Conservation (phyloP, 495 filamentous ascomycete species). For the Saxispiralis lemnorum region DNA sequence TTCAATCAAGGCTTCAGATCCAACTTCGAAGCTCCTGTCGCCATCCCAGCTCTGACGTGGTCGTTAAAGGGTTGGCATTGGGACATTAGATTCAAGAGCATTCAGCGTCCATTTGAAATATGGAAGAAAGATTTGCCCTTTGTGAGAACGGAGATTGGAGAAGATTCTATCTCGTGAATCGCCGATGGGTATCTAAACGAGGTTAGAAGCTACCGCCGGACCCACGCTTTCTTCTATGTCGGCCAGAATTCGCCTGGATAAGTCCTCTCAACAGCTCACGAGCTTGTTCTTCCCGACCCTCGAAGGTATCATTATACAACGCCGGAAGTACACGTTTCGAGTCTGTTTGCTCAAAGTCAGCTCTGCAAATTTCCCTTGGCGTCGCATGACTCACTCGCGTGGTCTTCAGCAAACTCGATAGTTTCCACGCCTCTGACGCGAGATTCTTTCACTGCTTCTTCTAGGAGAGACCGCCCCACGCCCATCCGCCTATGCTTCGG, state of each 20-base stretch:
- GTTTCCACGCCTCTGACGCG: conserved; percentile 38
- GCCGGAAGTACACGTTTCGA: conserved; percentile 40
- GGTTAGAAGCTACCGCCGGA: too few species aligned
- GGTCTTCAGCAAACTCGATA: conserved; percentile 48
- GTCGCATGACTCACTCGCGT: conserved; percentile 35
- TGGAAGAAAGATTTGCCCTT: too few species aligned
- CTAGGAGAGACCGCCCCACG: conserved; percentile 48
- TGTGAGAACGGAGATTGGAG: too few species aligned
- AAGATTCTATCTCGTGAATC: too few species aligned
- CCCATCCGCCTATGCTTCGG: conserved; percentile 47
- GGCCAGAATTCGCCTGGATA: conserved; percentile 16
- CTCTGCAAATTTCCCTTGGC: too few species aligned
- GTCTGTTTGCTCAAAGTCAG: conserved; percentile 19
- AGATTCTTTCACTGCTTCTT: conserved; percentile 43
- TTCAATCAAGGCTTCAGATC: too few species aligned
- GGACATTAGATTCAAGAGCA: conserved; percentile 20
- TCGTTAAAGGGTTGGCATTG: conserved; percentile 1
- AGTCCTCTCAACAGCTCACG: conserved; percentile 34
- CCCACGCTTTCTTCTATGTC: conserved; percentile 4
- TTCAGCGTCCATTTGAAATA: conserved; percentile 5
- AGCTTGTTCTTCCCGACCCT: conserved; percentile 37
- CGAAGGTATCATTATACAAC: conserved; percentile 40
- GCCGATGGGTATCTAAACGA: too few species aligned
- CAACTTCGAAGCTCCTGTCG: too few species aligned
- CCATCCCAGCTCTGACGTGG: too few species aligned